Evolutionary conservation across 495 filamentous ascomycete genomes (phyloP).

Genomic region (Penicillium canariense): DNA sequence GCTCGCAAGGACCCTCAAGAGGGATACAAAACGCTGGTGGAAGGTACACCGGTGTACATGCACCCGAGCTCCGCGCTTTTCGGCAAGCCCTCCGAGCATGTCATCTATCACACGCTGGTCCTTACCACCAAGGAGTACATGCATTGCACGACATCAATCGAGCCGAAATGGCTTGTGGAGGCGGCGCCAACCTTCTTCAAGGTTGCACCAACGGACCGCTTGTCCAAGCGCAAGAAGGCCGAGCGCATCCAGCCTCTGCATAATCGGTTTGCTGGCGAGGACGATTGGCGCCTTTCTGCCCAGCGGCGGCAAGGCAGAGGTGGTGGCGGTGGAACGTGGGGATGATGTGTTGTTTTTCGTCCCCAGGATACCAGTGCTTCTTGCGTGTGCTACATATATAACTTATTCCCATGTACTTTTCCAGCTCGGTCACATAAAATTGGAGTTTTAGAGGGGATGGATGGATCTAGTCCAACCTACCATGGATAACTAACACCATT

Average conservation of each 20-base stretch:
- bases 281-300: constrained; percentile 90
- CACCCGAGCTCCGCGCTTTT: constrained; percentile 90
- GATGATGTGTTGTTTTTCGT: constrained; percentile 46
- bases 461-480: too few relatives aligned
- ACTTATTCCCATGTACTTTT: constrained; percentile 6
- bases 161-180: constrained; percentile 88
- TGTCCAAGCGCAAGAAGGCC: constrained; percentile 89
- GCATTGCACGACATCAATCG: constrained; percentile 87
- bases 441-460: not conserved
- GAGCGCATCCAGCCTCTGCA: constrained; percentile 94
- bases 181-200: constrained; percentile 98
- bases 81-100: constrained; percentile 92
- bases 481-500: too few relatives aligned
- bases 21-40: constrained; percentile 94
- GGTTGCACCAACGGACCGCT: constrained; percentile 81
- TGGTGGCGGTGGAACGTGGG: constrained; percentile 95
- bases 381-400: constrained; percentile 4
- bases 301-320: constrained; percentile 84
- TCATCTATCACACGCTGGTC: constrained; percentile 86
- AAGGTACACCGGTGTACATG: constrained; percentile 91
- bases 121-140: constrained; percentile 97
- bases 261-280: constrained; percentile 84
- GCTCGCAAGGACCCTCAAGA: constrained; percentile 94
- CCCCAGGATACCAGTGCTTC: constrained; percentile 6
- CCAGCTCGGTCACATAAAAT: not conserved